Conservation (phyloP, 2,329 filamentous ascomycete genomes). For the Aspergillus quadricinctus region DNA sequence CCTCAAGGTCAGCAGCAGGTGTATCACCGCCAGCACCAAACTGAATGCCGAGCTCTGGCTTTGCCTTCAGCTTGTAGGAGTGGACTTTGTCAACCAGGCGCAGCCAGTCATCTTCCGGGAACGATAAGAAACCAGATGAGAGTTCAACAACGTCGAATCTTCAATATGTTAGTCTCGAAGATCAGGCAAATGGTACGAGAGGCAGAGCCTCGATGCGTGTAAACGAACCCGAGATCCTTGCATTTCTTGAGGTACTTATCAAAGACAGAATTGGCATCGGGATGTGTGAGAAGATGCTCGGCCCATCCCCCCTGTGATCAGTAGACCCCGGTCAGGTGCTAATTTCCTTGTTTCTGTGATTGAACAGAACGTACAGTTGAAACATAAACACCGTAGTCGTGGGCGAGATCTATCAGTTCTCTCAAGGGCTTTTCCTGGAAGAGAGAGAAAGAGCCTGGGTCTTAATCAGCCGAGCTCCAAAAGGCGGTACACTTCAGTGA, state of each 20-base stretch:
- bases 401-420: constrained; percentile 48
- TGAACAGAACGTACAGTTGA: constrained; percentile 40
- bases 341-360: not conserved
- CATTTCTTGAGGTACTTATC: constrained; percentile 51
- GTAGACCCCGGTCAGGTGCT: not conserved
- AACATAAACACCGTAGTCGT: constrained; percentile 49
- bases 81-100: constrained; percentile 49
- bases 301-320: constrained; percentile 48
- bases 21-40: constrained; percentile 56
- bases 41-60: constrained; percentile 54
- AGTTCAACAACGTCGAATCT: constrained; percentile 54
- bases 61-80: constrained; percentile 47
- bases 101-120: constrained; percentile 52
- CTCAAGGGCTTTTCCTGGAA: constrained; percentile 45
- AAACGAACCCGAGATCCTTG: constrained; percentile 45
- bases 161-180: not conserved
- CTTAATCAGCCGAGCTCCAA: not conserved
- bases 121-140: constrained; percentile 51
- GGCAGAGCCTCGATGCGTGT: not conserved
- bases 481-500: not conserved
- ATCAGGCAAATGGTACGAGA: constrained; percentile 1
- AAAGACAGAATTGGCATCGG: constrained; percentile 42
- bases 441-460: constrained; percentile 47
- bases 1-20: constrained; percentile 42
- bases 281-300: constrained; percentile 50